phyloP scores from a whole-genome alignment of 2,329 filamentous ascomycete genomes.

The Clathrospora elynae region DNA sequence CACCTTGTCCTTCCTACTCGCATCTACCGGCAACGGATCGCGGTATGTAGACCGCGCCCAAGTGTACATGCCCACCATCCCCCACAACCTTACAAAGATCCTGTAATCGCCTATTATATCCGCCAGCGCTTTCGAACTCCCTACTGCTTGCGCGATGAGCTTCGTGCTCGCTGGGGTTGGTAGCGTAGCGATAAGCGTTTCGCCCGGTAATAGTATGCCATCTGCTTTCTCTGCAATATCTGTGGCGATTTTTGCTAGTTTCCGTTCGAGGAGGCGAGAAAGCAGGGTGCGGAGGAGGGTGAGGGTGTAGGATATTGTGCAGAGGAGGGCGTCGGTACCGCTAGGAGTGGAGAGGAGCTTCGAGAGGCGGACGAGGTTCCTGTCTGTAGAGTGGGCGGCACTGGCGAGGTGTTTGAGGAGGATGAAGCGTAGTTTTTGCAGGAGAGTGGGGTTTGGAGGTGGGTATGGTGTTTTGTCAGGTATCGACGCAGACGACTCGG shows the following conservation, averaged over 20 bases:
- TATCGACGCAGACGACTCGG: slow-evolving; percentile 11
- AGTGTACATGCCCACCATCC: slow-evolving; percentile 72
- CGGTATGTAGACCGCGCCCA: slow-evolving; percentile 59
- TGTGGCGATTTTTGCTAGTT: slow-evolving; percentile 45
- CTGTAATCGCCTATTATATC: slow-evolving; percentile 71
- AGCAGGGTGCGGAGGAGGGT: slow-evolving; percentile 50
- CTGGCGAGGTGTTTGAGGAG: slow-evolving; percentile 27
- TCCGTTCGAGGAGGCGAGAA: slow-evolving; percentile 43
- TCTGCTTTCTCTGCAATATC: slow-evolving; percentile 47
- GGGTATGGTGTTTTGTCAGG: slow-evolving; percentile 15
- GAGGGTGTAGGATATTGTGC: slow-evolving; percentile 53
- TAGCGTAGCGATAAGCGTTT: slow-evolving; percentile 48
- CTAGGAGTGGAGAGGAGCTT: slow-evolving; percentile 48
- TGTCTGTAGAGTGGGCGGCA: slow-evolving; percentile 36
- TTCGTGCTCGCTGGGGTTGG: slow-evolving; percentile 41
- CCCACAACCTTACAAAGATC: slow-evolving; percentile 78
- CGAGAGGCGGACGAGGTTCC: slow-evolving; percentile 40
- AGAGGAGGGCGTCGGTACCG: slow-evolving; percentile 50
- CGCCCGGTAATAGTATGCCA: slow-evolving; percentile 49
- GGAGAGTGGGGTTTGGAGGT: slow-evolving; percentile 10
- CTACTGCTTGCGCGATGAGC: slow-evolving; percentile 41
- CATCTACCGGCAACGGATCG: slow-evolving; percentile 30
- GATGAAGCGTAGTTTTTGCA: slow-evolving; percentile 21
- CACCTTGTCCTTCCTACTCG: slow-evolving; percentile 36
- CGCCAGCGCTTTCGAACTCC: slow-evolving; percentile 57